phyloP scores from a whole-genome alignment of 768 basidiomycete genomes.

The Phylloporus sp. region DNA sequence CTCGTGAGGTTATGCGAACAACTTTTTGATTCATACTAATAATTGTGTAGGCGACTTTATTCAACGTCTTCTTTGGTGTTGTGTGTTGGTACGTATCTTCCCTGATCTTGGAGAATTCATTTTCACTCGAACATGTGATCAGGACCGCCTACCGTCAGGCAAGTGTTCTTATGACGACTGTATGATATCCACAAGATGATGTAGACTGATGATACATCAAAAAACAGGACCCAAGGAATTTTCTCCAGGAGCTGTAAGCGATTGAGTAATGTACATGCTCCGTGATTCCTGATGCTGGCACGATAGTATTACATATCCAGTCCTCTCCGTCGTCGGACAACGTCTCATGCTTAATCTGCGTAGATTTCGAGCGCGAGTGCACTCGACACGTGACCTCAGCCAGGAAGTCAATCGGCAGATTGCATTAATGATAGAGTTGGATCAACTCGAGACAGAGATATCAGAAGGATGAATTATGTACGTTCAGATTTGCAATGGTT shows the following conservation, averaged over 20 bases:
- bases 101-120: background rate
- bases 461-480: no score
- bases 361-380: constrained; percentile 3
- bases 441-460: no score
- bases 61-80: constrained; percentile 9
- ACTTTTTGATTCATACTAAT: background rate
- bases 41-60: constrained; percentile 6
- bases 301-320: background rate
- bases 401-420: background rate
- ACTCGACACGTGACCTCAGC: background rate
- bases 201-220: background rate
- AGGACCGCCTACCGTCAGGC: constrained; percentile 12
- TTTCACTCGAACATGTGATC: background rate
- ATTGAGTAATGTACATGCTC: background rate
- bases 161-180: no score
- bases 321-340: constrained; percentile 6
- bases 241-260: background rate
- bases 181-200: background rate
- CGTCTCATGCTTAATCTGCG: constrained; percentile 15
- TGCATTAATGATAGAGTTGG: background rate
- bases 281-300: background rate
- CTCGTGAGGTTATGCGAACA: constrained; percentile 6
- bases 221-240: background rate
- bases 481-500: no score
- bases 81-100: constrained; percentile 13